Percentiles rank a stretch among this genome's conserved stretches.
These are phyloP conservation scores for Phoma sp. DNA, from an alignment of 2,329 filamentous ascomycete species.

Conservation along the genomic window DNA sequence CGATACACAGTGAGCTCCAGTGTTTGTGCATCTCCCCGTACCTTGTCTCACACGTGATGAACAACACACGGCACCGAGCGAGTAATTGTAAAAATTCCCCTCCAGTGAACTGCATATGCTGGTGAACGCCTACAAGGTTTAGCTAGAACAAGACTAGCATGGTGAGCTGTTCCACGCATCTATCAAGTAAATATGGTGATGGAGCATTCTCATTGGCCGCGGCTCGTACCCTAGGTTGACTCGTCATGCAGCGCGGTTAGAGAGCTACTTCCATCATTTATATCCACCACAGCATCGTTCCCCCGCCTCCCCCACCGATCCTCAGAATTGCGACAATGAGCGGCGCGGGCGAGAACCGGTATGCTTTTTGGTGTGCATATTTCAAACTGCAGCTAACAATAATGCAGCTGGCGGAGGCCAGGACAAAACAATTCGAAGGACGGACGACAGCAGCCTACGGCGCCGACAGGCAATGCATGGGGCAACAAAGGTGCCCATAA, in stretches of 20 bases:
- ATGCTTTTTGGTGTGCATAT: conserved; percentile 11
- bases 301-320: conserved; percentile 34
- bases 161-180: conserved; percentile 15
- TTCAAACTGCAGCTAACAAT: conserved; percentile 20
- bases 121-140: conserved; percentile 14
- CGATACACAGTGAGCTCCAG: not conserved
- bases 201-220: conserved; percentile 28
- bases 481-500: conserved; percentile 31
- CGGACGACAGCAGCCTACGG: conserved; percentile 42
- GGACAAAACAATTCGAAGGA: conserved; percentile 45
- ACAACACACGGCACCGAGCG: conserved; percentile 16
- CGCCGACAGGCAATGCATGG: conserved; percentile 45
- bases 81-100: conserved; percentile 12
- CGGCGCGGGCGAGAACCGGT: conserved; percentile 49
- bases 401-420: conserved; percentile 44
- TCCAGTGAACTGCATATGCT: conserved; percentile 14
- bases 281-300: conserved; percentile 39
- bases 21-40: conserved; percentile 2
- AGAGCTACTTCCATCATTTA: conserved; percentile 33
- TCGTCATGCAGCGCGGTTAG: conserved; percentile 32
- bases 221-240: conserved; percentile 27
- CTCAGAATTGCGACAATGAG: conserved; percentile 41
- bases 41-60: conserved; percentile 15
- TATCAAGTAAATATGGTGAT: conserved; percentile 8
- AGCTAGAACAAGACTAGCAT: conserved; percentile 14